phyloP scores from a whole-genome alignment of 129 eudicot genomes.

The Flaveria robusta region DNA sequence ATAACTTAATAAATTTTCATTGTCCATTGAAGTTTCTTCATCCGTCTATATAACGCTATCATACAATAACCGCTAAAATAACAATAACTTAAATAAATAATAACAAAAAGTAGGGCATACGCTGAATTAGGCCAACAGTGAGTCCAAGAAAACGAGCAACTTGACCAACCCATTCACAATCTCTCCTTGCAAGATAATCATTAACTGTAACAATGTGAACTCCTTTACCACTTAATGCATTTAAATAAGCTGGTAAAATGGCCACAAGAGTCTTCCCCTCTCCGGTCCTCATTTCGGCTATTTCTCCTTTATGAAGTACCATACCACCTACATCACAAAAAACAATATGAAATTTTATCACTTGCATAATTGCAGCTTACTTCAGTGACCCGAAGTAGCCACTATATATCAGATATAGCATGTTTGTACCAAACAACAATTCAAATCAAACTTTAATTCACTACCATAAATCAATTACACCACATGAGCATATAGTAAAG shows the following conservation, averaged over 20 bases:
- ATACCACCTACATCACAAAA: conserved; percentile 69
- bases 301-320: conserved; percentile 99
- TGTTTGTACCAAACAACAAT: conserved; percentile 12
- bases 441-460: not conserved
- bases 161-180: conserved; percentile 99
- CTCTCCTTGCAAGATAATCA: conserved; percentile 96
- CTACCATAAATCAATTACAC: not conserved
- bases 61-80: conserved; percentile 7
- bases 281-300: conserved; percentile 99
- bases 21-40: conserved; percentile 5
- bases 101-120: conserved; percentile 49
- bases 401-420: not conserved
- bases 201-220: conserved; percentile 95
- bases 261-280: conserved; percentile 99
- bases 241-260: conserved; percentile 89
- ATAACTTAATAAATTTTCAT: not conserved
- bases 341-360: not conserved
- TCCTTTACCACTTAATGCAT: conserved; percentile 91
- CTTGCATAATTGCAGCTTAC: conserved; percentile 11
- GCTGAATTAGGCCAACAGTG: conserved; percentile 95
- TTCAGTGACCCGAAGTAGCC: conserved; percentile 3
- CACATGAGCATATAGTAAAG: not conserved
- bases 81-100: not conserved
- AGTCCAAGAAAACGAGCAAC: conserved; percentile 99
- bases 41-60: conserved; percentile 1